These are phyloP conservation scores for Septoria petroselini DNA, from an alignment of 2,329 filamentous ascomycete genomes.

Conservation along the genomic window DNA sequence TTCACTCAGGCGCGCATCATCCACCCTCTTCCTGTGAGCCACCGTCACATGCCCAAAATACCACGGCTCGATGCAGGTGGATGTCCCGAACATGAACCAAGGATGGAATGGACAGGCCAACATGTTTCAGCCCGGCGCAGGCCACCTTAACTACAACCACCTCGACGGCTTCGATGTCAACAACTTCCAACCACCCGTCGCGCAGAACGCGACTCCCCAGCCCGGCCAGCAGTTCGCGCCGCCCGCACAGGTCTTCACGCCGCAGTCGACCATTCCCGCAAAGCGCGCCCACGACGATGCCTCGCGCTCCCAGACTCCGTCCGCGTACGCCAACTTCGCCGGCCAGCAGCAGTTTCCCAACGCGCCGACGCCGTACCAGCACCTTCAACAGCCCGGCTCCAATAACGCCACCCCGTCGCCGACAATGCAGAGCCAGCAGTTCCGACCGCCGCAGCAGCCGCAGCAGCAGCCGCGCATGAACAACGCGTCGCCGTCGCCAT, in stretches of 20 bases:
- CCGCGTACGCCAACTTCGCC: conserved; percentile 57
- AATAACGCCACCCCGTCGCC: conserved; percentile 87
- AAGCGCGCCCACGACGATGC: conserved; percentile 80
- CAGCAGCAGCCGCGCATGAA: conserved; percentile 69
- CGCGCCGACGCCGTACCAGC: conserved; percentile 71
- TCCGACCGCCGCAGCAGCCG: conserved; percentile 54
- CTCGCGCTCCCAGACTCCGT: conserved; percentile 86
- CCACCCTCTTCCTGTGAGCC: not conserved
- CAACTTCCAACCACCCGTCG: conserved; percentile 69
- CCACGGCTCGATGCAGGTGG: conserved; percentile 6
- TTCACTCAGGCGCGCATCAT: not conserved
- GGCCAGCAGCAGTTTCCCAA: conserved; percentile 57
- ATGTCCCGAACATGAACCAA: conserved; percentile 20
- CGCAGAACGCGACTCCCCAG: conserved; percentile 64
- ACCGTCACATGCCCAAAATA: conserved; percentile 4
- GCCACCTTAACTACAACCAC: conserved; percentile 22
- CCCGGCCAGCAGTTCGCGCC: conserved; percentile 50
- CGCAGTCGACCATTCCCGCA: conserved; percentile 81
- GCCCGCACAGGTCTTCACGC: conserved; percentile 75
- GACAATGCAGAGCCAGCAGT: conserved; percentile 79
- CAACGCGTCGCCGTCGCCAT: conserved; percentile 88
- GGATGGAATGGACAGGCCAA: conserved; percentile 28
- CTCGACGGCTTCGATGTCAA: conserved; percentile 45
- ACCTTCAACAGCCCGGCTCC: conserved; percentile 70
- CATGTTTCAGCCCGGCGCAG: conserved; percentile 17